Evolutionary conservation across 2,329 filamentous ascomycete species (phyloP).

Genomic region (Aureobasidium sp.): DNA sequence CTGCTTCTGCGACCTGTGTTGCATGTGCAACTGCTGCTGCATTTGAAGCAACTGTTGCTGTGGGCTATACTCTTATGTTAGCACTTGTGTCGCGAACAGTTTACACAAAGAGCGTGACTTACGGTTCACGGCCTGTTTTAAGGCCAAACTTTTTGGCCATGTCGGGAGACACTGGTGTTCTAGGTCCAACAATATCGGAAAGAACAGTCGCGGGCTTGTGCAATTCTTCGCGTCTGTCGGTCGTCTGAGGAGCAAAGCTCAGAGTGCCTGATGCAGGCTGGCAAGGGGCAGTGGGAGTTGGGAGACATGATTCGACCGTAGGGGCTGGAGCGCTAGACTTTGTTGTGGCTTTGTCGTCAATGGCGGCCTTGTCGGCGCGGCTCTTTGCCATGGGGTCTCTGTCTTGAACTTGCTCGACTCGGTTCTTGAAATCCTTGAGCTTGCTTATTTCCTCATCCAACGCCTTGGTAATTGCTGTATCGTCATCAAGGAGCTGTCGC

Average conservation of each 20-base stretch:
- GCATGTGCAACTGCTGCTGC: constrained; percentile 58
- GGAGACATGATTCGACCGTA: neutral
- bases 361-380: neutral
- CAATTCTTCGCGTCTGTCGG: neutral
- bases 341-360: neutral
- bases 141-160: constrained; percentile 64
- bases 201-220: constrained; percentile 17
- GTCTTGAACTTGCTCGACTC: neutral
- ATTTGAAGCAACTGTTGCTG: constrained; percentile 49
- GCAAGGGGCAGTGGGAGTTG: neutral
- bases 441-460: neutral
- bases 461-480: neutral
- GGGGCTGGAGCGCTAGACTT: neutral
- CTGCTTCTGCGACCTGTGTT: constrained; percentile 35
- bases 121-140: constrained; percentile 71
- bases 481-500: neutral
- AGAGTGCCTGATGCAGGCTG: neutral
- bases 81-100: neutral
- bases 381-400: neutral
- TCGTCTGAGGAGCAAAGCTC: neutral
- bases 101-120: constrained; percentile 29
- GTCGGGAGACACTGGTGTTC: constrained; percentile 54
- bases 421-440: neutral
- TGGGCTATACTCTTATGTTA: constrained; percentile 19
- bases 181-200: constrained; percentile 51